A percentile compares a stretch with the other conserved stretches of the same genome.
These are phyloP conservation scores for Euphrasia arctica DNA, from an alignment of 305 asterid genomes.

Conservation along the genomic window DNA sequence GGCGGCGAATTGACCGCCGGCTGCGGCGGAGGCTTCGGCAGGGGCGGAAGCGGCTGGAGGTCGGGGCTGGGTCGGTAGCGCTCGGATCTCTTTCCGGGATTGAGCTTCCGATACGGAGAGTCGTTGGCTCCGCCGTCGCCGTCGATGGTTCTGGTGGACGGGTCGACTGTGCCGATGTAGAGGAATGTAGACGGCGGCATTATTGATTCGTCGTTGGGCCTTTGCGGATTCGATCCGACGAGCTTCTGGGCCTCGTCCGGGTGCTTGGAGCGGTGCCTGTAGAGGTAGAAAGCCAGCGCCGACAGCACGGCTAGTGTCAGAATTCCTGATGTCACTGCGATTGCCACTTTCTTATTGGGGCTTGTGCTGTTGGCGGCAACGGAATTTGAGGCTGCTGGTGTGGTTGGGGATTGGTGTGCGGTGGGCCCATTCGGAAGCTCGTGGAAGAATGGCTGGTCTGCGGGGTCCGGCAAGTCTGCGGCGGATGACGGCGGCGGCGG, in stretches of 20 bases:
- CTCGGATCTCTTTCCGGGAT: constrained; percentile 58
- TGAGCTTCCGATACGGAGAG: constrained; percentile 62
- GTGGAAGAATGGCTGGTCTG: constrained; percentile 49
- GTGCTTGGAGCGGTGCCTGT: constrained; percentile 45
- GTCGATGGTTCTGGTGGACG: constrained; percentile 43
- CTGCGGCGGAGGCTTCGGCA: constrained; percentile 59
- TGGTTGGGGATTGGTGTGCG: constrained; percentile 36
- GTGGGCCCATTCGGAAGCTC: constrained; percentile 61
- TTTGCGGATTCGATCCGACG: constrained; percentile 41
- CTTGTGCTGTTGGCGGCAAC: constrained; percentile 29
- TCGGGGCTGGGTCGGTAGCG: constrained; percentile 98
- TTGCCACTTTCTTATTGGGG: constrained; percentile 49
- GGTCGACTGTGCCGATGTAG: constrained; percentile 93
- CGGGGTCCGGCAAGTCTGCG: constrained; percentile 28
- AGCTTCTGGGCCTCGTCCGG: constrained; percentile 62
- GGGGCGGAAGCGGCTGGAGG: constrained; percentile 92
- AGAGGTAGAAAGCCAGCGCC: constrained; percentile 53
- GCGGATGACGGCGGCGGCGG: constrained; percentile 30
- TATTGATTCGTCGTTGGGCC: constrained; percentile 52
- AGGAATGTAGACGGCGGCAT: constrained; percentile 77
- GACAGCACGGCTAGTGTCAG: constrained; percentile 62
- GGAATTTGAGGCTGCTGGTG: constrained; percentile 35
- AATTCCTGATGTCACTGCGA: constrained; percentile 54
- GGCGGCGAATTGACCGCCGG: constrained; percentile 54
- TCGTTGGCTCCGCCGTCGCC: constrained; percentile 31